Conservation (phyloP, 2,329 filamentous ascomycete species). For the Aspergillus aculeatinus region DNA sequence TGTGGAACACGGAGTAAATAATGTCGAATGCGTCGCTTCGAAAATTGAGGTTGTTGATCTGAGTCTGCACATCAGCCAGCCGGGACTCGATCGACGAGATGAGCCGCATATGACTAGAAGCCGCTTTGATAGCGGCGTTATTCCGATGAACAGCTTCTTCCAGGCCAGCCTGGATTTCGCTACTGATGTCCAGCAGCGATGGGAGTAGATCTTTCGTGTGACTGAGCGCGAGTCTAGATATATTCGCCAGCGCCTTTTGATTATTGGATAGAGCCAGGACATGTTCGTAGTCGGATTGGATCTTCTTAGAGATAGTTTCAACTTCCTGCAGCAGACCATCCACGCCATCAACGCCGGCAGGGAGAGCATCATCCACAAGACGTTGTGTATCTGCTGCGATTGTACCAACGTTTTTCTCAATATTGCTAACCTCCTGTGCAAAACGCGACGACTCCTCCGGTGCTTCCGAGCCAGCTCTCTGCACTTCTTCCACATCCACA, state of each 20-base stretch:
- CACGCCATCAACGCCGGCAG: slow-evolving; percentile 63
- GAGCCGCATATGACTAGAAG: slow-evolving; percentile 73
- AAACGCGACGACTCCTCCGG: slow-evolving; percentile 60
- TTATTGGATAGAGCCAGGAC: slow-evolving; percentile 68
- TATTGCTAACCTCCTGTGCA: slow-evolving; percentile 57
- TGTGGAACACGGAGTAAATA: slow-evolving; percentile 73
- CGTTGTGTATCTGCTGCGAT: slow-evolving; percentile 57
- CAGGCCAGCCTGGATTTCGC: slow-evolving; percentile 54
- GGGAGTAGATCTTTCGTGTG: slow-evolving; percentile 65
- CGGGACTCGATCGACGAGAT: slow-evolving; percentile 78
- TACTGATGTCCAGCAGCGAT: slow-evolving; percentile 56
- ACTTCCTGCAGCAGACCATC: slow-evolving; percentile 76
- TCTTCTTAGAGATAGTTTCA: slow-evolving; percentile 79
- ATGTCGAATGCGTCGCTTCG: slow-evolving; percentile 81
- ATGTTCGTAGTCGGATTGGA: slow-evolving; percentile 80
- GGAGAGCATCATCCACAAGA: slow-evolving; percentile 40
- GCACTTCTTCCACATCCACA: slow-evolving; percentile 70
- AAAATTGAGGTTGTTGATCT: slow-evolving; percentile 69
- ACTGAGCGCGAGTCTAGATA: slow-evolving; percentile 63
- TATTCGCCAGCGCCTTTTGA: slow-evolving; percentile 61
- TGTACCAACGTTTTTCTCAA: slow-evolving; percentile 60
- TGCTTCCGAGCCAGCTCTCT: slow-evolving; percentile 68
- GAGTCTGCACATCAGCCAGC: slow-evolving; percentile 69
- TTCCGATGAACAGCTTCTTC: slow-evolving; percentile 59
- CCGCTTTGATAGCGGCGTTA: slow-evolving; percentile 65